Base-by-base conservation (phyloP, 768 basidiomycete species). In the Psilocybe cubensis region DNA sequence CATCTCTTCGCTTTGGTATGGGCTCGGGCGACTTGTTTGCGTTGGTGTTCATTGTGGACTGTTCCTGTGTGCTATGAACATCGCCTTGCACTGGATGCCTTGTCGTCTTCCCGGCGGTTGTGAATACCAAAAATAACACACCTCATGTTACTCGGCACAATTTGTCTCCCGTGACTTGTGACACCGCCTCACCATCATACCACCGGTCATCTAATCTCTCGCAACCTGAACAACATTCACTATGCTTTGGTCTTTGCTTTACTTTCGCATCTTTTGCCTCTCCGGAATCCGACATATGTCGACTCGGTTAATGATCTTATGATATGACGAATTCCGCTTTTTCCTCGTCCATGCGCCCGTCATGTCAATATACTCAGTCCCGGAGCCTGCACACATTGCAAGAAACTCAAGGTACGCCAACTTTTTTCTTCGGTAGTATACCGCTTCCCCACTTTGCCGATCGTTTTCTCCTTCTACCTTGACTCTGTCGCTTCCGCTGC, bases 301-400 rank as follows among this genome's bases (percentile, higher is more conserved):
- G 42, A 44, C 9, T 49, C 38, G 52, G 25, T 42, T 45, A 24
- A 25, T 14, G 29, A 33, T 35, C 55, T 20, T 28, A 53, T 57
- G 44, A 27, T 47, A 12, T 28, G 17, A 40, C 47, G 44, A 50
- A 56, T 41, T 25, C 33, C 3, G 11, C 24, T 17, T 35, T 10
- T 31, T 31, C 6, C 18, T 53, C n/a, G 20, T 35, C 27, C 25
- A 46, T 44, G 31, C 20, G 28, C 14, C 20, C 53, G 21, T 14
- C 12, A 24, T 43, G 44, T 45, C 45, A 14, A 28, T 50, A 20
- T 35, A n/a, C 29, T 18, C 53, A 93, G 91, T 41, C 86, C 87
- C 60, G 90, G 92, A 56, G 92, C 92, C 41, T 94, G 92, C 72
- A 88, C 83, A 3, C 85, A 93, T 67, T 94, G 92, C 82, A 94